phyloP scores from a whole-genome alignment of 208 protist species.

The Crithidia sp. region DNA sequence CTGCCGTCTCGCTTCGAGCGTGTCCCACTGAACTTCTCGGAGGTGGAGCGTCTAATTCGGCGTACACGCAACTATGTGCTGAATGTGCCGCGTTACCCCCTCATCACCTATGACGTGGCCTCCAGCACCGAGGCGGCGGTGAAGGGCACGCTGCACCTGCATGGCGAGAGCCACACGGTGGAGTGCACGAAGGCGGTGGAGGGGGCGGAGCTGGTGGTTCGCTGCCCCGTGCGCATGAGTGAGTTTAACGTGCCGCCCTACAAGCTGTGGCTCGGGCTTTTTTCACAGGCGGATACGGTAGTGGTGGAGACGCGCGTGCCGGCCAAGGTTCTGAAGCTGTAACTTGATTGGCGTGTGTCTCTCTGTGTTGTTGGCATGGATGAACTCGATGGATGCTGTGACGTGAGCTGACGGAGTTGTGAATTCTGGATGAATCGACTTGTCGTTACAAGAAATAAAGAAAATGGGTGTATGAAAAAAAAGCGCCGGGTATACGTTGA shows the following conservation, averaged over 20 bases:
- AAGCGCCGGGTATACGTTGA: too few species aligned
- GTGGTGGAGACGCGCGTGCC: constrained; percentile 87
- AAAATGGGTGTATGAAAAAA: too few species aligned
- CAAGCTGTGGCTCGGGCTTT: constrained; percentile 70
- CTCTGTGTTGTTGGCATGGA: not conserved
- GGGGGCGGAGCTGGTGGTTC: constrained; percentile 78
- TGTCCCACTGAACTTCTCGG: constrained; percentile 61
- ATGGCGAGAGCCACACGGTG: constrained; percentile 59
- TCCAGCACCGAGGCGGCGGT: constrained; percentile 44
- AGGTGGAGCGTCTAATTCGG: constrained; percentile 61
- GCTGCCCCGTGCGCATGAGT: constrained; percentile 71
- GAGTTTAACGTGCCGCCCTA: constrained; percentile 65
- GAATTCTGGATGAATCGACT: too few species aligned
- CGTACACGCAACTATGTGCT: constrained; percentile 59
- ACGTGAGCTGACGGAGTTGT: too few species aligned
- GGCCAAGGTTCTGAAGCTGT: constrained; percentile 55
- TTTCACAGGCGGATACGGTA: constrained; percentile 70
- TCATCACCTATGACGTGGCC: constrained; percentile 66
- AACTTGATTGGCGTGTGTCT: constrained; percentile 3
- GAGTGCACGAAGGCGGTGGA: constrained; percentile 70
- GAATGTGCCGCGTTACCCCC: constrained; percentile 66
- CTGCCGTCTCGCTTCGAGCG: constrained; percentile 47
- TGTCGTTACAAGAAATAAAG: too few species aligned
- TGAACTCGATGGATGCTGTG: too few species aligned
- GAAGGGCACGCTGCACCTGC: constrained; percentile 60